Percentiles rank a stretch among this genome's conserved stretches.
Conservation (phyloP, 345 rosid genomes). For the Ceriops tagal region DNA sequence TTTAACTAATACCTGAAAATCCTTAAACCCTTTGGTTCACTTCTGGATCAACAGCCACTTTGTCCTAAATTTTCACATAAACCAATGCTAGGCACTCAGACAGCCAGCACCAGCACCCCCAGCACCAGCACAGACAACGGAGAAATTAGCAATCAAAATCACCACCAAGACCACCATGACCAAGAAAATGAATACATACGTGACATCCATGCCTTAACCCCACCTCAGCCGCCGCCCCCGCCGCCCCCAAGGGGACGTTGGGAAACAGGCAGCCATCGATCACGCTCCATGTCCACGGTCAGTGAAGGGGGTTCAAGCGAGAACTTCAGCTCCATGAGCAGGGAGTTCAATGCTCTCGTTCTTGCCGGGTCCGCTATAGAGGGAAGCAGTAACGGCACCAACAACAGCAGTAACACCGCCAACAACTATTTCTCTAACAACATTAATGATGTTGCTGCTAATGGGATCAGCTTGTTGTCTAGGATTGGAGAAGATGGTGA, state of each 20-base stretch:
- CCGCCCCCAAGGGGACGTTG: constrained; percentile 36
- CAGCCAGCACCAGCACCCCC: constrained; percentile 17
- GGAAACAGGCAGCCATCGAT: constrained; percentile 47
- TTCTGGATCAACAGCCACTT: background rate
- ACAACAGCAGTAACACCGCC: constrained; percentile 23
- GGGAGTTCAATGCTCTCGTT: constrained; percentile 95
- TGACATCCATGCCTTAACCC: constrained; percentile 80
- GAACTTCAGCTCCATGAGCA: constrained; percentile 84
- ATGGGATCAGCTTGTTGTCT: constrained; percentile 31
- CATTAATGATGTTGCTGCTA: constrained; percentile 18
- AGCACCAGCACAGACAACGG: constrained; percentile 21
- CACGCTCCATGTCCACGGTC: constrained; percentile 41
- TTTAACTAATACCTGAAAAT: no score
- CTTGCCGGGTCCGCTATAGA: constrained; percentile 63
- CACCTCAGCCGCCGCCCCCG: constrained; percentile 43
- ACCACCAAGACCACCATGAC: background rate
- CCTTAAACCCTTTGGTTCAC: background rate
- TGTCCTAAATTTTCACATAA: background rate
- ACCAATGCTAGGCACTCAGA: constrained; percentile 25
- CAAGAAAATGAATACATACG: constrained; percentile 42
- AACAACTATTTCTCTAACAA: constrained; percentile 7
- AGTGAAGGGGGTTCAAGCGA: constrained; percentile 53
- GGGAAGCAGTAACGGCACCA: constrained; percentile 24
- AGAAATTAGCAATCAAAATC: constrained; percentile 15
- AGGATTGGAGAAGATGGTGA: constrained; percentile 64